Conservation (phyloP, 805 yeast genomes). For the Metschnikowia kofuensis region DNA sequence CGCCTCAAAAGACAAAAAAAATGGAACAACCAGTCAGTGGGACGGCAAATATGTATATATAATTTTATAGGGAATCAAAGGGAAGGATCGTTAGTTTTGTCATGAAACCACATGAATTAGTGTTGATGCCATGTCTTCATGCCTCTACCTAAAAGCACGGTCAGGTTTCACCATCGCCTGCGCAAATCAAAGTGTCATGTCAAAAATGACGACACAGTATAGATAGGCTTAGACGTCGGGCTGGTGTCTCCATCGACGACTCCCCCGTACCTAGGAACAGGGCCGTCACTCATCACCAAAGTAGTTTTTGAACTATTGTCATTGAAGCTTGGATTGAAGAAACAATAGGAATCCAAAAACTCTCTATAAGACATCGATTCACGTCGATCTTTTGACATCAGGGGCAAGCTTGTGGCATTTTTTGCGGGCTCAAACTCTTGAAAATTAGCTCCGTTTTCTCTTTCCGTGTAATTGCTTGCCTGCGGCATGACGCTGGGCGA, state of each 20-base stretch:
- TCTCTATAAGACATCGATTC: constrained; percentile 56
- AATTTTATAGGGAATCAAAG: neutral
- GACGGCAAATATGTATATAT: too few relatives aligned
- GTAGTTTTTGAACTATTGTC: constrained; percentile 18
- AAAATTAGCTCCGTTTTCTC: neutral
- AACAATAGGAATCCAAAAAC: constrained; percentile 58
- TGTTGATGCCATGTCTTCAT: too few relatives aligned
- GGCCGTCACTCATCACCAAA: constrained; percentile 18
- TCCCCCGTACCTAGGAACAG: neutral
- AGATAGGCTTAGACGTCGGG: constrained; percentile 4
- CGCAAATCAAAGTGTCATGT: neutral
- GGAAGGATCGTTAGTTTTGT: neutral
- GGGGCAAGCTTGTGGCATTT: neutral
- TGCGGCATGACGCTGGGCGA: neutral
- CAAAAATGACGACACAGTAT: constrained; percentile 16
- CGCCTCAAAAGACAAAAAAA: neutral
- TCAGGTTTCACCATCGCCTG: too few relatives aligned
- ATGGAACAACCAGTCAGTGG: neutral
- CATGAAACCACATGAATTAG: neutral
- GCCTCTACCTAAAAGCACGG: too few relatives aligned
- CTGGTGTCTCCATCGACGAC: neutral
- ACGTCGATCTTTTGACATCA: constrained; percentile 15
- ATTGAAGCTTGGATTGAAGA: constrained; percentile 36
- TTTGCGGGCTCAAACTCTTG: constrained; percentile 1
- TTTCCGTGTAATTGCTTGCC: neutral